phyloP scores from a whole-genome alignment of 2,329 filamentous ascomycete genomes.

The Exophiala dermatitidis region DNA sequence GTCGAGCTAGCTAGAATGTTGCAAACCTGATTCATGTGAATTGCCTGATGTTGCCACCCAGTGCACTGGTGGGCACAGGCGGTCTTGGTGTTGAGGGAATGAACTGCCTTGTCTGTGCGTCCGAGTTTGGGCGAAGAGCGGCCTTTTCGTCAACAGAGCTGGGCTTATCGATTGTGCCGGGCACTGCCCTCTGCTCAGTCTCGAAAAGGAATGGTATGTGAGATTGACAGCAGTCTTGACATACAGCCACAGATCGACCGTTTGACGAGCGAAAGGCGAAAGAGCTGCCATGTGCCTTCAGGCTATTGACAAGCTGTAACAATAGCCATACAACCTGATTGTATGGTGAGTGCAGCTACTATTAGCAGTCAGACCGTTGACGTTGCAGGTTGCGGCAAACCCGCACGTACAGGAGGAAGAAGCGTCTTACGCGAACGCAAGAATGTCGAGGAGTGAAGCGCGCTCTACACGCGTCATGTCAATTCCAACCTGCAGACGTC shows the following conservation, averaged over 20 bases:
- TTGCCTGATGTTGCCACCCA: no score
- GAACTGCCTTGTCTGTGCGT: neutral
- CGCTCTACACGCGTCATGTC: neutral
- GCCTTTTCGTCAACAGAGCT: conserved; percentile 1
- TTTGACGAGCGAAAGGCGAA: neutral
- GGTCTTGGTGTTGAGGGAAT: no score
- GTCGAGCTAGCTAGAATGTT: no score
- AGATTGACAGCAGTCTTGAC: conserved; percentile 3
- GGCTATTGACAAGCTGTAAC: no score
- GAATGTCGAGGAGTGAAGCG: neutral
- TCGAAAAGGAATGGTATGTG: neutral
- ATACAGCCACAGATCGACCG: neutral
- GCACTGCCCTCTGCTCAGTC: conserved; percentile 1
- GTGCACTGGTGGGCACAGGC: no score
- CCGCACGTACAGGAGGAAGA: no score
- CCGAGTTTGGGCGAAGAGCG: neutral
- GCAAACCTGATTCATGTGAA: no score
- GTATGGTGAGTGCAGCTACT: no score
- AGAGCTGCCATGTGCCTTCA: neutral
- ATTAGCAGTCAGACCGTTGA: no score
- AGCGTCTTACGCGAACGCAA: no score
- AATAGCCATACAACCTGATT: no score
- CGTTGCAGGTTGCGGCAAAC: no score
- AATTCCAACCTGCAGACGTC: neutral
- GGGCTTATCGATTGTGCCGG: neutral